Base-by-base conservation (phyloP, 192 early-diverging fungal genomes). In the Chytriomyces hyalinus region DNA sequence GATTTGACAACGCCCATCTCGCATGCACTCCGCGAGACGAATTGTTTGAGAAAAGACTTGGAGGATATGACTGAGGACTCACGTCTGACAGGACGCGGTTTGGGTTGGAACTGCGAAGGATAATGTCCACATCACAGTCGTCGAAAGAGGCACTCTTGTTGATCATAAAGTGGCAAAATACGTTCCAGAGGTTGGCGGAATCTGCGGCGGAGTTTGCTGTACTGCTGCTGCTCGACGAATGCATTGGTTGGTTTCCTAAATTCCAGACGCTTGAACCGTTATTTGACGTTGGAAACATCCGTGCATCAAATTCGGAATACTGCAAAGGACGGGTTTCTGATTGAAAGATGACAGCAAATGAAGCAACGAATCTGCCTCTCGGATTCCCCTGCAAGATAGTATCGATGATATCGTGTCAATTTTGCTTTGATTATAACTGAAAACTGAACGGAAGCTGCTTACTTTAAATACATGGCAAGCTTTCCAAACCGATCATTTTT, bases 301-400 rank as follows among this genome's bases (percentile, higher is more conserved):
- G 69, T 46, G 46, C 61, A 45, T 85, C 84, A 24, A 65, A 9
- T 59, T 73, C 24, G 84, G 84, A 67, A 65, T n/a, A 59, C 57
- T 4, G 46, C 61, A 48, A 83, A 49, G 61, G 20, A 82, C 77
- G 61, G 61, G 75, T 53, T 84, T 78, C 43, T 80, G 46, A 17
- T 81, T 80, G 64, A 83, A 85, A 43, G 77, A 77, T 8, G 75
- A 49, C 15, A 85, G 26, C 4, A 79, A 77, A 62, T 86, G 80
- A 22, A 88, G 45, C 15, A 80, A 62, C 13, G 84, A 81, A 64
- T 88, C 87, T 20, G 70, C 59, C 49, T 88, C 84, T 13, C 70
- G 81, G 20, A 86, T 77, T 8, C 74, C 66, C 64, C 78, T 83
- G 57, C 80, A 53, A n/a, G 75, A 20, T 57, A 4, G 20, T 20